Conservation (phyloP, 495 filamentous ascomycete genomes). For the Penicillium goetzii region DNA sequence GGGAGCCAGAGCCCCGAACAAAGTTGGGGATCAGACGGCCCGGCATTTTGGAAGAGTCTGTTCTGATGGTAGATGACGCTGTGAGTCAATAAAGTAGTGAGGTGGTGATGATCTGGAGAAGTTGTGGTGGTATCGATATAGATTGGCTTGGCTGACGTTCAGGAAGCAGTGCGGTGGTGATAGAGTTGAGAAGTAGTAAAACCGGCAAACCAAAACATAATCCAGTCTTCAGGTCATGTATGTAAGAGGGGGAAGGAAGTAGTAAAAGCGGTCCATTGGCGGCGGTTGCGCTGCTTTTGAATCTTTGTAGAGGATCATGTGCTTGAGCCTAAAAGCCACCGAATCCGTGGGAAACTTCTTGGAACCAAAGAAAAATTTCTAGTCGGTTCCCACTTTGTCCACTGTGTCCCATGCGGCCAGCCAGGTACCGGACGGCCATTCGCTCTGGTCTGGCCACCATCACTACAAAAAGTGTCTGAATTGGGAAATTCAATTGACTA, state of each 20-base stretch:
- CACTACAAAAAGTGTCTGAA: background rate
- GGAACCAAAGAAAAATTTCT: conserved; percentile 18
- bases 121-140: background rate
- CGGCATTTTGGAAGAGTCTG: conserved; percentile 39
- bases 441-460: conserved; percentile 15
- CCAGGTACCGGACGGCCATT: conserved; percentile 26
- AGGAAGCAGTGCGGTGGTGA: conserved; percentile 38
- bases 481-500: conserved; percentile 1
- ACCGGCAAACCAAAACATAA: conserved; percentile 37
- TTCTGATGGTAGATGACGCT: background rate
- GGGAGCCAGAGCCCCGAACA: conserved; percentile 44
- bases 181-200: conserved; percentile 29
- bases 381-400: conserved; percentile 20
- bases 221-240: conserved; percentile 7
- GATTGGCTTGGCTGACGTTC: conserved; percentile 16
- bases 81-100: background rate
- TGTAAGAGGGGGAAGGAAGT: background rate
- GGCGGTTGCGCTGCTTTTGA: conserved; percentile 21
- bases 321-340: conserved; percentile 28
- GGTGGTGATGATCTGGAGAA: background rate
- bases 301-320: conserved; percentile 31
- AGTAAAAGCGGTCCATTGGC: background rate
- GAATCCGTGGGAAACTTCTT: conserved; percentile 34
- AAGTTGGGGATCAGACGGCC: conserved; percentile 53
- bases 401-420: conserved; percentile 16